These are phyloP conservation scores for Diplodia mutila DNA, from an alignment of 2,329 filamentous ascomycete species.

Conservation along the genomic window DNA sequence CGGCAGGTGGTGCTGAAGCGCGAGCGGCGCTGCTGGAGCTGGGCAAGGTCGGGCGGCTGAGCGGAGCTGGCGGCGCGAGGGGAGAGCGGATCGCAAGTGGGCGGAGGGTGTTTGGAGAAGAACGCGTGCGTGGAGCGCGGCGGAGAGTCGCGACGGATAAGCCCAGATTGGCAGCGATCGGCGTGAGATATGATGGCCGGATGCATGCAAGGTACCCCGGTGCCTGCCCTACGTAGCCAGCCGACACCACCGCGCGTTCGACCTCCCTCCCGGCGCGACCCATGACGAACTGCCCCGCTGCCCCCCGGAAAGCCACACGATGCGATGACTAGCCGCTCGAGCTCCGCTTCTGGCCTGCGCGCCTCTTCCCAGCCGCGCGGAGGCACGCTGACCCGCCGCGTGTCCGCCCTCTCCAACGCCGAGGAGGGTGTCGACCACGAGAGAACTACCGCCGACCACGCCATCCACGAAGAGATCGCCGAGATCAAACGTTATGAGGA, in stretches of 20 bases:
- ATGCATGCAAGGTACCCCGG: constrained; percentile 18
- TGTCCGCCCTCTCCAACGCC: constrained; percentile 67
- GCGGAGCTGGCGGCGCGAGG: not conserved
- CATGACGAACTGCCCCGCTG: constrained; percentile 16
- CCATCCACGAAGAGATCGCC: constrained; percentile 91
- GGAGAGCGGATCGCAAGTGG: not conserved
- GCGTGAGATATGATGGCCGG: constrained; percentile 11
- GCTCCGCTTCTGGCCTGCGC: constrained; percentile 40
- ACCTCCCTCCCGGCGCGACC: constrained; percentile 4
- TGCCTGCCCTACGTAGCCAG: constrained; percentile 16
- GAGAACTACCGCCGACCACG: constrained; percentile 63
- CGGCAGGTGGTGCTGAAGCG: not conserved
- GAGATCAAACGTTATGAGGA: constrained; percentile 99
- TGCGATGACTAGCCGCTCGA: constrained; percentile 52
- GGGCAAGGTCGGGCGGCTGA: not conserved
- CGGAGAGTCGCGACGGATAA: constrained; percentile 19
- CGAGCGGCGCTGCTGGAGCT: not conserved
- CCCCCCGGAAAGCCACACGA: constrained; percentile 31
- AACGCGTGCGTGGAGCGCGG: constrained; percentile 16
- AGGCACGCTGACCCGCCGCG: constrained; percentile 67
- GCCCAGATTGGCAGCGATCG: constrained; percentile 10
- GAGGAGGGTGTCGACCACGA: constrained; percentile 64
- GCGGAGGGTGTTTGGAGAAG: not conserved
- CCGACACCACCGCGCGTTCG: not conserved
- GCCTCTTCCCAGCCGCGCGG: constrained; percentile 53